Evolutionary conservation across 768 basidiomycete genomes (phyloP), one percentile per base, ranked within the genome.

Genomic region (Pulveroboletus sp.): DNA sequence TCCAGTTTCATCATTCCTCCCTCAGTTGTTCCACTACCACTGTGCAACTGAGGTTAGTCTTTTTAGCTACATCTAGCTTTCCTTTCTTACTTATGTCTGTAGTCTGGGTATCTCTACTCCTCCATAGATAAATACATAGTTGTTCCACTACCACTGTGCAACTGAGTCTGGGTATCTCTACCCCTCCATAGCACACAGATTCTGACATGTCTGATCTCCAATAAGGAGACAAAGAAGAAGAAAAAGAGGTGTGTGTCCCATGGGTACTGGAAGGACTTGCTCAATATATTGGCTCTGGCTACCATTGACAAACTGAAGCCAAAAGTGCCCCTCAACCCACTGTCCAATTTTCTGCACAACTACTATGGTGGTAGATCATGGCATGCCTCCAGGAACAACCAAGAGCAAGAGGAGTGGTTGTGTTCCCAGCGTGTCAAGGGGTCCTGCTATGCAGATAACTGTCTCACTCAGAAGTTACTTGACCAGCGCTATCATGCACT

Each of bases 211-310:
- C n/a, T n/a, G n/a, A n/a, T n/a, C n/a, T n/a, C 55, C 14, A 16
- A 5, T 16, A 46, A 50, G 31, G 32, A 20, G 11, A 7, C 27
- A 12, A 20, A 44, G 13, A 50, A 24, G 43, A 55, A 30, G 39
- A 22, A 27, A 22, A 30, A 30, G 16, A 24, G 17, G 10, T 31
- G 60, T 27, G 45, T 56, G 17, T 51, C 73, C 5, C 85, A 88
- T 42, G 86, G 86, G 0, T 86, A 82, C 58, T 88, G 83, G 82
- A 87, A 89, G 60, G 86, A 88, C 56, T 72, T 87, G 19, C 74
- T 86, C 45, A 83, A 86, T 44, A 80, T 89, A 42, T 70, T 88
- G 5, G 74, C 78, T 5, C 73, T 89, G 24, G 81, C 80, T 11
- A 72, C 80, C 1, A 63, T 74, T 14, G 77, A 74, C 49, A 71